These are phyloP conservation scores for Pseudopyricularia cyperi DNA, from an alignment of 2,329 filamentous ascomycete species.

Conservation along the genomic window DNA sequence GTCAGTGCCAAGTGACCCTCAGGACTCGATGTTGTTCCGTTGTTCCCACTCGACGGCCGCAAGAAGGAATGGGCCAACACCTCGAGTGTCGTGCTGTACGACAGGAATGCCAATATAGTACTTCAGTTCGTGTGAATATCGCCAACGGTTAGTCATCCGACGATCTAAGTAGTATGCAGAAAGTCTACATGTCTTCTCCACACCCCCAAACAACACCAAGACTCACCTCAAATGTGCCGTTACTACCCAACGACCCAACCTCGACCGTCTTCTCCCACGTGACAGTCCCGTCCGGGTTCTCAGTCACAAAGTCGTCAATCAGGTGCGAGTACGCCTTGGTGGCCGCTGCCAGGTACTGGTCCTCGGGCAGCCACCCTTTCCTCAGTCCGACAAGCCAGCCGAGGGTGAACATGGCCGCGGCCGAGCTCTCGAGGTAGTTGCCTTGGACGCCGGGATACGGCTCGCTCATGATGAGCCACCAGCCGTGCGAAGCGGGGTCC, in stretches of 20 bases:
- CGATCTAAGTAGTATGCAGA: not conserved
- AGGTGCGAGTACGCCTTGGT: not conserved
- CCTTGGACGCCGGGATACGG: constrained; percentile 29
- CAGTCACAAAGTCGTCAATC: constrained; percentile 2
- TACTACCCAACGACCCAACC: constrained; percentile 1
- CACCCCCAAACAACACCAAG: not conserved
- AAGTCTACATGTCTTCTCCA: not conserved
- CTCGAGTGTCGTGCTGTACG: not conserved
- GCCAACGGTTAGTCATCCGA: too few relatives aligned
- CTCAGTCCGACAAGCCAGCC: constrained; percentile 22
- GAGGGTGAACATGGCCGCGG: constrained; percentile 44
- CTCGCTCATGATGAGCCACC: constrained; percentile 3
- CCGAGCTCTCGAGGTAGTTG: constrained; percentile 50
- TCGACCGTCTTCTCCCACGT: constrained; percentile 1
- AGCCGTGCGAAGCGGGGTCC: constrained; percentile 5
- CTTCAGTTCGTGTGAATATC: not conserved
- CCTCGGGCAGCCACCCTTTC: not conserved
- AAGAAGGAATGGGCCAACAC: not conserved
- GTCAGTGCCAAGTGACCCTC: not conserved
- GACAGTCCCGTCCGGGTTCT: constrained; percentile 1
- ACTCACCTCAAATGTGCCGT: constrained; percentile 2
- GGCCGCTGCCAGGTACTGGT: constrained; percentile 16
- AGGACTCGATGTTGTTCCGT: constrained; percentile 1
- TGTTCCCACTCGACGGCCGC: constrained; percentile 1
- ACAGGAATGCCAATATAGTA: not conserved